Base-by-base conservation (phyloP, 257 asterid genomes). In the Thymus mandschuricus region DNA sequence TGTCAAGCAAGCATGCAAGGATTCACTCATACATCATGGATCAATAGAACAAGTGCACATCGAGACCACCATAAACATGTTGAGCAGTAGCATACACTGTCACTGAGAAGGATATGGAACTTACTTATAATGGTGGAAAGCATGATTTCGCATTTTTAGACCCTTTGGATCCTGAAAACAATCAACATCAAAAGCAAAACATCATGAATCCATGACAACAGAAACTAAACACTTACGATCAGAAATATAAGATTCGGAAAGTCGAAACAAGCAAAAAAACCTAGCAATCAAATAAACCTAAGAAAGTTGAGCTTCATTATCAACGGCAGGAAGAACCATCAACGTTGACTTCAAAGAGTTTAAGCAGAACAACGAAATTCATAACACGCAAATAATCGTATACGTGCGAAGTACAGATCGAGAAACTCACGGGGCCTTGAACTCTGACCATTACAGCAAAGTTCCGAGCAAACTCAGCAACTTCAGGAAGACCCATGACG, bases 401-500 rank as follows among this genome's bases (percentile, higher is more conserved):
- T 13, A 12, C 3, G 56, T 50, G 56, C 7, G 62, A 15, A 82
- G 40, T 64, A 10, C 7, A 29, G 41, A 70, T 52, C 56, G 33
- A 3, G 59, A 34, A 74, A 80, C 96, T 88, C 68, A 94, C 99
- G 10, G 98, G 97, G 84, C 99, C 99, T 86, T 91, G 97, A 81
- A 89, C 89, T 85, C 96, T 79, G 86, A 94, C 92, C 99, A 94
- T 91, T 33, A 92, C 95, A 50, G 98, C 82, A 67, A 89, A 91
- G 62, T 82, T 85, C 75, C 98, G 92, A 45, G 96, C 98, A 69
- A 81, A 78, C 76, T 86, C 96, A 62, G 87, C 97, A 70, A 86
- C 88, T 76, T 87, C 96, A 27, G 90, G 91, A 49, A 91, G 83
- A 73, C 95, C 92, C 97, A 88, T 92, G 52, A 57, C 74, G 81